A percentile compares a stretch with the other conserved stretches of the same genome.
These are phyloP conservation scores for Gracilariopsis chorda DNA, from an alignment of 23 red algal genomes.

Conservation along the genomic window DNA sequence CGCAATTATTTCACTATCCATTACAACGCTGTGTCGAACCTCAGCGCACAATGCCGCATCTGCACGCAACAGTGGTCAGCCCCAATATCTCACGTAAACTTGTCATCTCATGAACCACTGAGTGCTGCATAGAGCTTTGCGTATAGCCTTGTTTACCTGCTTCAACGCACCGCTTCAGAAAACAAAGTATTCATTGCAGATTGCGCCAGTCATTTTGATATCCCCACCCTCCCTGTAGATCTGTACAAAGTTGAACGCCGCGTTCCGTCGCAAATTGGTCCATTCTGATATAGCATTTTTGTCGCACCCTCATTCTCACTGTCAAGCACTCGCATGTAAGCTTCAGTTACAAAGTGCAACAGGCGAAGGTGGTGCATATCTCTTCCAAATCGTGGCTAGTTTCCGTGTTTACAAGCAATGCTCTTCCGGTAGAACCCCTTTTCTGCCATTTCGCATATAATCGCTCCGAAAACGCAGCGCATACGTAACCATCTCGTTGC, in stretches of 20 bases:
- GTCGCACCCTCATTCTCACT: background rate
- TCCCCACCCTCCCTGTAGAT: conserved; percentile 30
- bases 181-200: conserved; percentile 14
- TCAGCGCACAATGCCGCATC: too few species aligned
- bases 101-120: too few species aligned
- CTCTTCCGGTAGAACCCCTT: background rate
- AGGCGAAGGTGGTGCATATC: conserved; percentile 76
- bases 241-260: conserved; percentile 53
- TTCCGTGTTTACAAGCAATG: conserved; percentile 35
- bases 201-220: background rate
- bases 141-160: too few species aligned
- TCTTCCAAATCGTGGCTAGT: conserved; percentile 73
- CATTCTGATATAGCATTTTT: background rate
- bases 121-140: too few species aligned
- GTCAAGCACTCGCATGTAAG: conserved; percentile 57
- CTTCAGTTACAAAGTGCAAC: conserved; percentile 42
- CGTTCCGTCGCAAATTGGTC: conserved; percentile 38
- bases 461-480: conserved; percentile 31
- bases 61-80: too few species aligned
- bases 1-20: too few species aligned
- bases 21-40: too few species aligned
- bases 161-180: conserved; percentile 12
- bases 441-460: conserved; percentile 8
- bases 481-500: conserved; percentile 48
- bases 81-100: too few species aligned